phyloP scores from a whole-genome alignment of 495 filamentous ascomycete genomes.

The Daldinia loculata region DNA sequence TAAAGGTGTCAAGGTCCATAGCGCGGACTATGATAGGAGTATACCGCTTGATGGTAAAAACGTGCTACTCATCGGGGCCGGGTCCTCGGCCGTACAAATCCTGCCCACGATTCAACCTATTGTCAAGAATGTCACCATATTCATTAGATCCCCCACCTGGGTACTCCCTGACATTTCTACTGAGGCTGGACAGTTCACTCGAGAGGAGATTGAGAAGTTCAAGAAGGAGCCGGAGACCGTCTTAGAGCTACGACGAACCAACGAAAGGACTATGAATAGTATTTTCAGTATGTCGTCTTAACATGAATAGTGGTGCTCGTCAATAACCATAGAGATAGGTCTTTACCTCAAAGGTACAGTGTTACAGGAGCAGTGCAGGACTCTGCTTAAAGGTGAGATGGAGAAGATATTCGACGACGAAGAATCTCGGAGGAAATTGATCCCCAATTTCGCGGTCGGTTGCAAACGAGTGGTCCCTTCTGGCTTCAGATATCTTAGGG shows the following conservation, averaged over 20 bases:
- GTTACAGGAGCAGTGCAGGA: constrained; percentile 38
- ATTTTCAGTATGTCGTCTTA: background rate
- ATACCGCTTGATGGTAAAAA: constrained; percentile 55
- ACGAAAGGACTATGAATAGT: constrained; percentile 46
- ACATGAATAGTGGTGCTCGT: too few species aligned
- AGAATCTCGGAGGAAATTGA: constrained; percentile 28
- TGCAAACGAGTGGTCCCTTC: background rate
- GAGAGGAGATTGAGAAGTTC: constrained; percentile 58
- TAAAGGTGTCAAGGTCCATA: constrained; percentile 64
- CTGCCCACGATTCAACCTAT: constrained; percentile 56
- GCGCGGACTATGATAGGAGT: constrained; percentile 59
- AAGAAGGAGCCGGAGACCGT: constrained; percentile 51
- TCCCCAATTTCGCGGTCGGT: constrained; percentile 53
- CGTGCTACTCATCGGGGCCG: constrained; percentile 64
- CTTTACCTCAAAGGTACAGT: constrained; percentile 37
- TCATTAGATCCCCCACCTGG: constrained; percentile 55
- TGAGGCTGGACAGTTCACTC: constrained; percentile 47
- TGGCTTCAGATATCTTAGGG: background rate
- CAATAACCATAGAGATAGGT: constrained; percentile 42
- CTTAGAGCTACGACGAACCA: constrained; percentile 57
- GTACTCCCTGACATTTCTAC: constrained; percentile 23
- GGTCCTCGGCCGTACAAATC: constrained; percentile 59
- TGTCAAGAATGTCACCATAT: constrained; percentile 56
- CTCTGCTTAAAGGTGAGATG: constrained; percentile 52
- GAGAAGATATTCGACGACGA: constrained; percentile 49